Base-by-base conservation (phyloP, 805 yeast species). In the Brettanomyces nanus region DNA sequence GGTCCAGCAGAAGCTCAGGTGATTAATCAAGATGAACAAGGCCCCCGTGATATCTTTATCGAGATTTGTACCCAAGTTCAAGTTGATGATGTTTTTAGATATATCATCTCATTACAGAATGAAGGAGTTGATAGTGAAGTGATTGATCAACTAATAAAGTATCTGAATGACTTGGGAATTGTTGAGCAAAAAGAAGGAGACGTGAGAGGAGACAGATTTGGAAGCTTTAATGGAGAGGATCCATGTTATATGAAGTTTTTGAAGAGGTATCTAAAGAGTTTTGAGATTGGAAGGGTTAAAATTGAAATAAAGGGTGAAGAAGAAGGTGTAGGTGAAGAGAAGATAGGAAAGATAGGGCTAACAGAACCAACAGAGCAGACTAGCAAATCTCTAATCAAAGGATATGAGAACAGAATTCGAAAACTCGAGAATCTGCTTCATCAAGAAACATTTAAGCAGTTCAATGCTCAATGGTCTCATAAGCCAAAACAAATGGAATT, bases 401-500 rank as follows among this genome's bases (percentile, higher is more conserved):
- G 84, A 0, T 80, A 86, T 45, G 80, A 80, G 53, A 58, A 73
- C 9, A 64, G 95, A 37, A 84, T 90, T 29, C 75, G 74, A 44
- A 82, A 82, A 47, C 67, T 90, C 37, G 96, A 87, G 48, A 80
- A 75, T 38, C 58, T 86, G 28, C 60, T 87, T 13, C 92, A 86
- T 53, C 85, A 83, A 44, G 81, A 77, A 38, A 85, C 75, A 45
- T 76, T 70, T 50, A 69, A 70, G 33, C 72, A 75, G 36, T 63
- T 76, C 28, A 67, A 66, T 23, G 54, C 52, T n/a, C 53, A 51
- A 35, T 59, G 63, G 62, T 50, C 61, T 2, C 58, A 52, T 35
- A 30, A 29, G 36, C 28, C 29, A 10, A 21, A 9, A 6, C 21
- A 14, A 19, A 9, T 33, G 7, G 34, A 41, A 37, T 7, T 36